These are phyloP conservation scores for Phellopilus nigrolimitatus DNA, from an alignment of 1,284 basidiomycete genomes.

Conservation along the genomic window DNA sequence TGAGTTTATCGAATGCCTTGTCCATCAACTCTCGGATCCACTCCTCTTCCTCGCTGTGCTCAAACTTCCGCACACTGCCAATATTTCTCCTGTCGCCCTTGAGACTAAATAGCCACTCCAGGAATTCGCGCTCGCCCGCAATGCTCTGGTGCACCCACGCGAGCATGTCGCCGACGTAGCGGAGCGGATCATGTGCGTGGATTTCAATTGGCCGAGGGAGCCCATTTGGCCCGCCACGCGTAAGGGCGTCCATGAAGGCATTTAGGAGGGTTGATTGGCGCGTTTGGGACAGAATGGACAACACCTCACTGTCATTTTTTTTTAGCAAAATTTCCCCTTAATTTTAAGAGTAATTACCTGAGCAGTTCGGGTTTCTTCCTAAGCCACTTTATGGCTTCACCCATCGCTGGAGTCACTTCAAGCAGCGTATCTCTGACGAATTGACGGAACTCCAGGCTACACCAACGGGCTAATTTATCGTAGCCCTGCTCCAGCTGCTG, in stretches of 20 bases:
- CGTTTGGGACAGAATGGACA: conserved; percentile 74
- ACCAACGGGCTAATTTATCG: conserved; percentile 85
- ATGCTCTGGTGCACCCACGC: conserved; percentile 98
- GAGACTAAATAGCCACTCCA: conserved; percentile 79
- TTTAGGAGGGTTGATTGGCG: conserved; percentile 77
- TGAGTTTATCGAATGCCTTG: conserved; percentile 77
- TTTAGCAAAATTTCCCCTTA: too few species aligned
- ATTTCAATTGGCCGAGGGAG: conserved; percentile 93
- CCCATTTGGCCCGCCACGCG: conserved; percentile 83
- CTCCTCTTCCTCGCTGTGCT: conserved; percentile 56
- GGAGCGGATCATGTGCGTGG: conserved; percentile 93
- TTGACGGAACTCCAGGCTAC: conserved; percentile 80
- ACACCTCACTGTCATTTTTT: conserved; percentile 57
- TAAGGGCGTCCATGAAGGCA: conserved; percentile 84
- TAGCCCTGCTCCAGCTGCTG: conserved; percentile 85
- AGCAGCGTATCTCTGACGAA: conserved; percentile 74
- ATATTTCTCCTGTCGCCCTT: conserved; percentile 68
- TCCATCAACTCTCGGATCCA: conserved; percentile 85
- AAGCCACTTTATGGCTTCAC: conserved; percentile 72
- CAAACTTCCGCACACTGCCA: conserved; percentile 60
- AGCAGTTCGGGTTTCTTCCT: conserved; percentile 75
- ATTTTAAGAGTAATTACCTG: conserved; percentile 44
- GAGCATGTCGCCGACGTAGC: conserved; percentile 97
- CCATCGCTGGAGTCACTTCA: conserved; percentile 71
- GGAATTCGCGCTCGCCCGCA: conserved; percentile 89